These are phyloP conservation scores for Termitomyces sp. DNA, from an alignment of 768 basidiomycete species.

Conservation along the genomic window DNA sequence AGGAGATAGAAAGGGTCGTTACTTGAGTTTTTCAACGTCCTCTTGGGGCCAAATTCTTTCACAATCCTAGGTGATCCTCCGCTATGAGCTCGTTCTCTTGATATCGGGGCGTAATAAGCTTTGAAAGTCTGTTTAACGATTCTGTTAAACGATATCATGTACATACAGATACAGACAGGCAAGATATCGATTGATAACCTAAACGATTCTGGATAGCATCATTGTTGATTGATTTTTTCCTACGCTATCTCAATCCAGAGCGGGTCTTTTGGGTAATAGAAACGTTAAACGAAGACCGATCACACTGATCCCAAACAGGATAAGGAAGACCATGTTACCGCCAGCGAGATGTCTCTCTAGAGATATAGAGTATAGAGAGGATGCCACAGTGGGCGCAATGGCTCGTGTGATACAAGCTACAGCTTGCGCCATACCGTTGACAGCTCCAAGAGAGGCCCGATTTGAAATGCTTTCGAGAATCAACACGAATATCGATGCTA, in stretches of 20 bases:
- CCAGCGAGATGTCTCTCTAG: slow-evolving; percentile 36
- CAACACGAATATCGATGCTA: slow-evolving; percentile 44
- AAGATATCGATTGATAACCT: not conserved
- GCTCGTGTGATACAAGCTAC: slow-evolving; percentile 41
- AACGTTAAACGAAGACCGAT: slow-evolving; percentile 22
- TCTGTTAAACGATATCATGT: no score
- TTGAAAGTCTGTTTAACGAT: no score
- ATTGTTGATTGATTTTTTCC: not conserved
- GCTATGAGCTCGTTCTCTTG: no score
- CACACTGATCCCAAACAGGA: slow-evolving; percentile 22
- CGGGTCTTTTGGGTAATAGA: slow-evolving; percentile 14
- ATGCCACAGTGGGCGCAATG: slow-evolving; percentile 46
- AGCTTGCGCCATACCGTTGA: slow-evolving; percentile 54
- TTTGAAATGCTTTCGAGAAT: slow-evolving; percentile 37
- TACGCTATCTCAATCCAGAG: not conserved
- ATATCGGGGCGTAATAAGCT: no score
- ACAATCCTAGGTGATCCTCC: no score
- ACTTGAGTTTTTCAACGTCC: no score
- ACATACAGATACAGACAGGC: no score
- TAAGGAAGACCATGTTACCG: slow-evolving; percentile 37
- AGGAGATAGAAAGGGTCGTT: no score
- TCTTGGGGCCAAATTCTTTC: no score
- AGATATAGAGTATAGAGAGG: slow-evolving; percentile 53
- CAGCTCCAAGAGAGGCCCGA: slow-evolving; percentile 39
- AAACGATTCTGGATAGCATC: no score